A percentile compares a stretch with the other conserved stretches of the same genome.
Evolutionary conservation across 352 stramenopile species (phyloP).

Genomic region (Phytophthora sojae): DNA sequence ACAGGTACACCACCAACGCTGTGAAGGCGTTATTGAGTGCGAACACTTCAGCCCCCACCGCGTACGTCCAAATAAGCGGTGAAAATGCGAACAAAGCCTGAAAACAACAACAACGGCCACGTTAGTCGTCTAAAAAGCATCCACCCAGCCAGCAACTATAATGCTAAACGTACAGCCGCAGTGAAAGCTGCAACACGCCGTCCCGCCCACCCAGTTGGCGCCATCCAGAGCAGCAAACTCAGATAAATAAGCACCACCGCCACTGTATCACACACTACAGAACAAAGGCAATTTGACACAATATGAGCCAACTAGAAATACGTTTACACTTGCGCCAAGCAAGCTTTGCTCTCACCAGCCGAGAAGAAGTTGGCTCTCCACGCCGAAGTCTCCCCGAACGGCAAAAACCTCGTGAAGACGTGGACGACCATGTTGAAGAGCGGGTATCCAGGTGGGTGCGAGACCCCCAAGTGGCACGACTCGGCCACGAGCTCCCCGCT

Average conservation of each 20-base stretch:
- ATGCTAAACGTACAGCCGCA: constrained; percentile 47
- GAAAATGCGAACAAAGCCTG: constrained; percentile 92
- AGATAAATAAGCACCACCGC: constrained; percentile 64
- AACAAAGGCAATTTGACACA: neutral
- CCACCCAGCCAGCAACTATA: neutral
- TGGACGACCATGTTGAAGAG: constrained; percentile 93
- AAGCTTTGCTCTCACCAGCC: constrained; percentile 46
- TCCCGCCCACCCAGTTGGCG: constrained; percentile 14
- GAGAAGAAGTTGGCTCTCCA: constrained; percentile 92
- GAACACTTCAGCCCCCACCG: constrained; percentile 95
- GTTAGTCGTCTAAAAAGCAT: neutral
- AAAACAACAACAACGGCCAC: neutral
- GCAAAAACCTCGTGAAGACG: constrained; percentile 50
- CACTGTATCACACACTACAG: constrained; percentile 63
- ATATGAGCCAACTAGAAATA: constrained; percentile 2
- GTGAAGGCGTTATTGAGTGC: constrained; percentile 96
- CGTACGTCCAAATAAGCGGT: constrained; percentile 95
- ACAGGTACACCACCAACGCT: constrained; percentile 74
- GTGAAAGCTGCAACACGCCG: constrained; percentile 54
- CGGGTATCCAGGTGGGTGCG: constrained; percentile 95
- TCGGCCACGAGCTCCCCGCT: constrained; percentile 94
- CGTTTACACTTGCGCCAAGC: neutral
- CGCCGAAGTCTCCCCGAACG: constrained; percentile 52
- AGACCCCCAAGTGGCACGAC: constrained; percentile 92
- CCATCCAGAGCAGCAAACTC: constrained; percentile 61